A percentile compares a stretch with the other conserved stretches of the same genome.
These are phyloP conservation scores for Trichoderma sp. DNA, from an alignment of 2,329 filamentous ascomycete species.

Conservation along the genomic window DNA sequence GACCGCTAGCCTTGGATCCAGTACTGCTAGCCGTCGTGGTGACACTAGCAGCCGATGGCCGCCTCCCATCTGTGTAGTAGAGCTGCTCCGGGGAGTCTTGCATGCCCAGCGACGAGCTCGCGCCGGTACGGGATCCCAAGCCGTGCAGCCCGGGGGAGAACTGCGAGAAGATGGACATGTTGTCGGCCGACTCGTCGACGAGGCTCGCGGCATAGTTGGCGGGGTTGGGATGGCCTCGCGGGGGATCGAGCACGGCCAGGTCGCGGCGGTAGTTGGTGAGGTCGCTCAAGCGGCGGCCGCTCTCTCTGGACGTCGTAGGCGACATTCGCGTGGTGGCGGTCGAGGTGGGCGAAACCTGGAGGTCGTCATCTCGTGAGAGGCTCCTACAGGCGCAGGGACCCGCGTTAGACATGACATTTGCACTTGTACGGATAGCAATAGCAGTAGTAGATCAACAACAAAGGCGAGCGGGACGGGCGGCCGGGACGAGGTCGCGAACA, in stretches of 20 bases:
- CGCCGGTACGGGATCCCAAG: slow-evolving; percentile 30
- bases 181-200: slow-evolving; percentile 74
- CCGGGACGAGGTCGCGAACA: slow-evolving; percentile 16
- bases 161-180: slow-evolving; percentile 60
- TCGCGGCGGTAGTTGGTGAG: slow-evolving; percentile 71
- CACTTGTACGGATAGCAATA: neutral
- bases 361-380: slow-evolving; percentile 35
- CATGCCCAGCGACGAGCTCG: slow-evolving; percentile 32
- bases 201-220: slow-evolving; percentile 56
- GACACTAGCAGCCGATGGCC: slow-evolving; percentile 85
- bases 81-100: slow-evolving; percentile 62
- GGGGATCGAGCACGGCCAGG: slow-evolving; percentile 64
- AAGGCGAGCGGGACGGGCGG: slow-evolving; percentile 3
- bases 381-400: slow-evolving; percentile 24
- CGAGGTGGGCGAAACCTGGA: slow-evolving; percentile 50
- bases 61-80: slow-evolving; percentile 68
- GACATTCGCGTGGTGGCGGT: slow-evolving; percentile 48
- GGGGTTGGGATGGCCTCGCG: slow-evolving; percentile 57
- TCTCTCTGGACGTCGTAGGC: slow-evolving; percentile 38
- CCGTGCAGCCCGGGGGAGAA: slow-evolving; percentile 69
- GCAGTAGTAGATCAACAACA: slow-evolving; percentile 4
- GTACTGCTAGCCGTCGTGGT: slow-evolving; percentile 76
- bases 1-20: slow-evolving; percentile 72
- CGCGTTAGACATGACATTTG: slow-evolving; percentile 18
- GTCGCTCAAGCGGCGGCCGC: slow-evolving; percentile 58